These are phyloP conservation scores for Trichoderma endophyticum DNA, from an alignment of 2,329 filamentous ascomycete species.

Conservation along the genomic window DNA sequence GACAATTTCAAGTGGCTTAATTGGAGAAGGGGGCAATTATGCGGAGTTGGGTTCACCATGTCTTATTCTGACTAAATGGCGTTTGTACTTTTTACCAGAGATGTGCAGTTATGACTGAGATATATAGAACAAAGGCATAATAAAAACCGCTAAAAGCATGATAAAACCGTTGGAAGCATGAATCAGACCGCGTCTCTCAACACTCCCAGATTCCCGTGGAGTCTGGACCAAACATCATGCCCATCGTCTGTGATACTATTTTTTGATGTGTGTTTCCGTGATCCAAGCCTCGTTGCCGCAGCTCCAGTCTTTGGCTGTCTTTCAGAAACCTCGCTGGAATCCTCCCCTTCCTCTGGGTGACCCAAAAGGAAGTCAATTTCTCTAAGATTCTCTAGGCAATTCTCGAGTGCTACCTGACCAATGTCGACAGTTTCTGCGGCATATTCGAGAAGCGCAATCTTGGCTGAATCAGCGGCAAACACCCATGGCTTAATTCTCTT, in stretches of 20 bases:
- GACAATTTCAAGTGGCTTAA: not conserved
- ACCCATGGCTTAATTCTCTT: conserved; percentile 55
- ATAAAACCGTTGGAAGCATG: not conserved
- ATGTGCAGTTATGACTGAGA: not conserved
- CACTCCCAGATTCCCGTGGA: conserved; percentile 55
- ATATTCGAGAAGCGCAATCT: conserved; percentile 54
- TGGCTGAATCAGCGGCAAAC: conserved; percentile 57
- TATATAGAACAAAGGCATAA: conserved; percentile 3
- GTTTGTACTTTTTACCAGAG: conserved; percentile 12
- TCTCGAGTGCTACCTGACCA: conserved; percentile 54
- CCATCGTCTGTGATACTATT: conserved; percentile 22
- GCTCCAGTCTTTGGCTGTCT: conserved; percentile 1
- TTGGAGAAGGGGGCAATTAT: not conserved
- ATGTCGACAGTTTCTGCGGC: conserved; percentile 59
- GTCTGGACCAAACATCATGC: conserved; percentile 47
- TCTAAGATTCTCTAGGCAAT: conserved; percentile 47
- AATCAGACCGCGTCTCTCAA: conserved; percentile 35
- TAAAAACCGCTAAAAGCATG: not conserved
- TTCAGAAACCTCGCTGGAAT: conserved; percentile 27
- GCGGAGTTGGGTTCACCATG: conserved; percentile 4
- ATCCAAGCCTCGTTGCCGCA: not conserved
- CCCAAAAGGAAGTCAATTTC: conserved; percentile 51
- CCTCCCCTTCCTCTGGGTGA: conserved; percentile 30
- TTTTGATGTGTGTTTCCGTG: conserved; percentile 17
- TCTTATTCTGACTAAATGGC: conserved; percentile 9